phyloP scores from a whole-genome alignment of 192 early-diverging fungal species.

The Mortierella antarctica region DNA sequence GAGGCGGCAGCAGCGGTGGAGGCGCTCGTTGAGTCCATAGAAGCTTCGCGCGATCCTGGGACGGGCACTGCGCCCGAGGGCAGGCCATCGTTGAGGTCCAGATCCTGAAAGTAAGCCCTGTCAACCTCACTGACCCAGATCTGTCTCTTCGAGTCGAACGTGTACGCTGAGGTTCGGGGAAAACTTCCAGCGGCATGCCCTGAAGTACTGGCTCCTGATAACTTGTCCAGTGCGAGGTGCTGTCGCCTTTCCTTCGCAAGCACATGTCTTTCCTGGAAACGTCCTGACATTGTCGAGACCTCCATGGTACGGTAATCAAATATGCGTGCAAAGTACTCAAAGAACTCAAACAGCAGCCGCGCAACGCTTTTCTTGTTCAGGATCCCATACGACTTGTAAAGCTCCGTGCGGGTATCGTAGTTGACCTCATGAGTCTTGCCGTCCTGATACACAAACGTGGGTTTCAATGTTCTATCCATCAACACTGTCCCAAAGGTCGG shows the following conservation, averaged over 20 bases:
- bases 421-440: constrained; percentile 25
- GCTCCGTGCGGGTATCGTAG: constrained; percentile 16
- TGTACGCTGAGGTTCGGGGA: not conserved
- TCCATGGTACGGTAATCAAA: constrained; percentile 51
- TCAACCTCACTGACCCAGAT: constrained; percentile 16
- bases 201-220: not conserved
- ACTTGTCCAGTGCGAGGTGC: not conserved
- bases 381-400: constrained; percentile 18
- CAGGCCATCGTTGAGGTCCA: constrained; percentile 14
- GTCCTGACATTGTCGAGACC: constrained; percentile 10
- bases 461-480: not conserved
- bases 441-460: constrained; percentile 9
- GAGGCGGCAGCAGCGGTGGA: not conserved
- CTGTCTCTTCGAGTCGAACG: constrained; percentile 9
- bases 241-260: constrained; percentile 1
- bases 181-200: not conserved
- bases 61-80: constrained; percentile 10
- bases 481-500: not conserved
- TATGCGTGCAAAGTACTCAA: constrained; percentile 26
- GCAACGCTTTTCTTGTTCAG: constrained; percentile 28
- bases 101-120: constrained; percentile 19
- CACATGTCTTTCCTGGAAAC: constrained; percentile 16
- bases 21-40: not conserved
- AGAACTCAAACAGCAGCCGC: constrained; percentile 36
- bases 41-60: not conserved